phyloP scores from a whole-genome alignment of 768 basidiomycete species.

The Panaeolus papilionaceus region DNA sequence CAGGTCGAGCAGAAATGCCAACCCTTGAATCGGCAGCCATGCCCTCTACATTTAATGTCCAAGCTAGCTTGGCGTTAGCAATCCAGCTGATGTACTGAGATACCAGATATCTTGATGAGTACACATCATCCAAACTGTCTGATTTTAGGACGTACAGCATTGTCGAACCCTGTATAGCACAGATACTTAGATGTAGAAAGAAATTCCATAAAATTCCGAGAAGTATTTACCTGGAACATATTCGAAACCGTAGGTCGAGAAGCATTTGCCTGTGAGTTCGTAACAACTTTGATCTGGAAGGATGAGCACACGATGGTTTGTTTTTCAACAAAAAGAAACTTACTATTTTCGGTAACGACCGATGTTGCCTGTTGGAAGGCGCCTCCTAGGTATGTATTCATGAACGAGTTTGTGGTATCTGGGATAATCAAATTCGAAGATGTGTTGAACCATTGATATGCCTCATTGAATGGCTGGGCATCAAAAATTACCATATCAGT shows the following conservation, averaged over 20 bases:
- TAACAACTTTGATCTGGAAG: conserved; percentile 74
- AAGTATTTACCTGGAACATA: conserved; percentile 64
- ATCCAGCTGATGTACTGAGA: conserved; percentile 84
- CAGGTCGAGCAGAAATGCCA: conserved; percentile 69
- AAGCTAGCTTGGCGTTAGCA: conserved; percentile 60
- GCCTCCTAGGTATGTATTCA: conserved; percentile 79
- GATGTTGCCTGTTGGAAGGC: conserved; percentile 87
- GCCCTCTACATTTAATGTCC: conserved; percentile 73
- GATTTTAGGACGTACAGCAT: conserved; percentile 14
- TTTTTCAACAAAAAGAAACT: conserved; percentile 24
- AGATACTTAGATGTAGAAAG: not conserved
- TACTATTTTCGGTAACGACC: conserved; percentile 65
- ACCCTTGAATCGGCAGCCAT: conserved; percentile 60
- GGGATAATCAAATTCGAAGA: conserved; percentile 62
- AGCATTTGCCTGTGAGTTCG: conserved; percentile 56
- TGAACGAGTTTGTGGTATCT: conserved; percentile 52
- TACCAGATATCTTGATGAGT: not conserved
- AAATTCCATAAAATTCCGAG: not conserved
- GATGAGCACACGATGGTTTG: not conserved
- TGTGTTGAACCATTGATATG: conserved; percentile 74
- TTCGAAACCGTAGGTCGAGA: conserved; percentile 80
- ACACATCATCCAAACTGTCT: not conserved
- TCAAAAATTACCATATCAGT: conserved; percentile 11
- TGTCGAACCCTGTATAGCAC: conserved; percentile 27
- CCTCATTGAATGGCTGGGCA: conserved; percentile 74